Conservation (phyloP, 2,329 filamentous ascomycete species). For the Aspergillus intermedius region DNA sequence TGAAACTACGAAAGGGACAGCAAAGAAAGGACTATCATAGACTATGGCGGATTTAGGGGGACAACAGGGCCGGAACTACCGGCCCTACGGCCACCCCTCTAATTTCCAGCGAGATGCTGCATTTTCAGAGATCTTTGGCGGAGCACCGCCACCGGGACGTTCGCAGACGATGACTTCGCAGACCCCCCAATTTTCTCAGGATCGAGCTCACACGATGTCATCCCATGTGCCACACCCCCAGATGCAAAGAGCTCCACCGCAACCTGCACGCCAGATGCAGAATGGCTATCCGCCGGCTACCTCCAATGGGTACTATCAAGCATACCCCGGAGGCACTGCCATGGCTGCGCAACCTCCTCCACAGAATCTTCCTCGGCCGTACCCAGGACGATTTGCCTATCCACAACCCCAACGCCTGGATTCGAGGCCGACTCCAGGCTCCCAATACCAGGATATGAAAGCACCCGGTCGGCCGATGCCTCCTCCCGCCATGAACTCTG, state of each 20-base stretch:
- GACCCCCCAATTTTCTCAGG: conserved; percentile 54
- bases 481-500: conserved; percentile 70
- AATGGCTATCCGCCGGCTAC: conserved; percentile 38
- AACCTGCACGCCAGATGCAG: conserved; percentile 38
- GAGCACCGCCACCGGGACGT: conserved; percentile 74
- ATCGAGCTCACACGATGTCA: conserved; percentile 74
- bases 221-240: conserved; percentile 44
- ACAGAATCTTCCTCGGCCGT: conserved; percentile 56
- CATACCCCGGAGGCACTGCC: conserved; percentile 29
- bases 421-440: conserved; percentile 46
- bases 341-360: conserved; percentile 45
- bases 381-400: conserved; percentile 63
- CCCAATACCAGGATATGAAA: conserved; percentile 55
- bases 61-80: conserved; percentile 56
- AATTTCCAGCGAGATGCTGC: conserved; percentile 78
- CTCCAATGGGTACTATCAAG: conserved; percentile 37
- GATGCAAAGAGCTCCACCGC: conserved; percentile 36
- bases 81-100: conserved; percentile 49
- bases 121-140: conserved; percentile 93
- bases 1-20: not conserved
- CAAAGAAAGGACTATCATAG: conserved; percentile 6
- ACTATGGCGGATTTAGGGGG: conserved; percentile 59
- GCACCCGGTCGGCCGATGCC: conserved; percentile 52
- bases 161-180: conserved; percentile 94
- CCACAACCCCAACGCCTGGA: conserved; percentile 66